These are phyloP conservation scores for Gossypium trilobum DNA, from an alignment of 441 rosid genomes.

Conservation along the genomic window DNA sequence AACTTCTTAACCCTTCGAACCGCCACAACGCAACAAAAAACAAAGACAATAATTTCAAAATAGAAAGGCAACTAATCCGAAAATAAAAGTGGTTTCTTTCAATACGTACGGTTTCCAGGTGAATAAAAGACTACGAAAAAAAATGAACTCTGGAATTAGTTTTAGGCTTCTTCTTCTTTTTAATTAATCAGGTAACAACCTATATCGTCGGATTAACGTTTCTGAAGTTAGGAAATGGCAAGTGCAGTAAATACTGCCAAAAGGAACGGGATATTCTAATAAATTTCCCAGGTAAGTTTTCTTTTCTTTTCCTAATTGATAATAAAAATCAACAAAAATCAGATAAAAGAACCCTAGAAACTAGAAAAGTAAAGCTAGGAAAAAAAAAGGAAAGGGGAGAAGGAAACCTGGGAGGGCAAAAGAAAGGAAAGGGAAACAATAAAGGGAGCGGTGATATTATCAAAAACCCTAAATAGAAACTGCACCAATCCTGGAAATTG, in stretches of 20 bases:
- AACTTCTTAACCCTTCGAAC: background rate
- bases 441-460: background rate
- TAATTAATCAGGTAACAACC: background rate
- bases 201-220: background rate
- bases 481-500: slow-evolving; percentile 2
- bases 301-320: background rate
- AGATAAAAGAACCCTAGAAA: background rate
- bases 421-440: background rate
- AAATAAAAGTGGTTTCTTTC: background rate
- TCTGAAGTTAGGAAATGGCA: background rate
- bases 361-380: background rate
- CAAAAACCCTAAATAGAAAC: background rate
- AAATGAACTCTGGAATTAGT: background rate
- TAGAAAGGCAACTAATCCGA: no score
- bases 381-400: background rate
- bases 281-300: background rate
- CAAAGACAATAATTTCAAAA: no score
- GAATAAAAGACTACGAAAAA: background rate
- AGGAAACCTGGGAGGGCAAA: background rate
- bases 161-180: background rate
- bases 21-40: background rate
- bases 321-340: background rate
- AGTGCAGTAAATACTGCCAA: background rate
- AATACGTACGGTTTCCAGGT: background rate
- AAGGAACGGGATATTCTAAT: background rate